Percentiles rank a stretch among this genome's conserved stretches.
phyloP scores from a whole-genome alignment of 176 grass and related monocot genomes.

The Sorghum bicolor region DNA sequence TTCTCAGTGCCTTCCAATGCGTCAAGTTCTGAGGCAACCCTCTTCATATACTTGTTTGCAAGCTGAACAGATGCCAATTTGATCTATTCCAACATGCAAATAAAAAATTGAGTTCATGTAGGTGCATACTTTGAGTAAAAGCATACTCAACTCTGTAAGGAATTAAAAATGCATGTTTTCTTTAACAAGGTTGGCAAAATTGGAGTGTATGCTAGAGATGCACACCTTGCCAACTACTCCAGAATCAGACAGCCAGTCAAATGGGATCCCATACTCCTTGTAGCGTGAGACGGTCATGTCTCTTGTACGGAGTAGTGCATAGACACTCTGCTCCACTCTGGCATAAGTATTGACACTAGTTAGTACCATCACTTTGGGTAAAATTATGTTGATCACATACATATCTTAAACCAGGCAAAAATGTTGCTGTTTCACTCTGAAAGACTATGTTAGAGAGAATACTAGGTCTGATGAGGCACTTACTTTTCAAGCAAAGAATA shows the following conservation, averaged over 20 bases:
- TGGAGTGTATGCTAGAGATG: background rate
- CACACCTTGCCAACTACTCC: constrained; percentile 90
- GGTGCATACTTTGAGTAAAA: background rate
- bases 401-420: background rate
- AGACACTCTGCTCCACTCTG: constrained; percentile 93
- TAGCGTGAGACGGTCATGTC: constrained; percentile 86
- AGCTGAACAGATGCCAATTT: constrained; percentile 95
- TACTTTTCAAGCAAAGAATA: constrained; percentile 95
- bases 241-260: constrained; percentile 79
- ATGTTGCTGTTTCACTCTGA: background rate
- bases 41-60: constrained; percentile 47
- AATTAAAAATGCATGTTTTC: background rate
- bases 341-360: background rate
- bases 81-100: constrained; percentile 49
- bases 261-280: constrained; percentile 86
- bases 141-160: background rate
- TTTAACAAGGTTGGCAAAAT: background rate
- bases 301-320: constrained; percentile 81
- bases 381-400: background rate
- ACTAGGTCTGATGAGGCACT: constrained; percentile 25
- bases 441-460: background rate
- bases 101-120: constrained; percentile 20
- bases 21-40: constrained; percentile 84
- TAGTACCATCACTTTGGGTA: background rate
- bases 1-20: constrained; percentile 64